Evolutionary conservation across 176 grass and related monocot genomes (phyloP), one percentile per base, ranked within the genome.

Genomic region (Eragrostis nindensis): DNA sequence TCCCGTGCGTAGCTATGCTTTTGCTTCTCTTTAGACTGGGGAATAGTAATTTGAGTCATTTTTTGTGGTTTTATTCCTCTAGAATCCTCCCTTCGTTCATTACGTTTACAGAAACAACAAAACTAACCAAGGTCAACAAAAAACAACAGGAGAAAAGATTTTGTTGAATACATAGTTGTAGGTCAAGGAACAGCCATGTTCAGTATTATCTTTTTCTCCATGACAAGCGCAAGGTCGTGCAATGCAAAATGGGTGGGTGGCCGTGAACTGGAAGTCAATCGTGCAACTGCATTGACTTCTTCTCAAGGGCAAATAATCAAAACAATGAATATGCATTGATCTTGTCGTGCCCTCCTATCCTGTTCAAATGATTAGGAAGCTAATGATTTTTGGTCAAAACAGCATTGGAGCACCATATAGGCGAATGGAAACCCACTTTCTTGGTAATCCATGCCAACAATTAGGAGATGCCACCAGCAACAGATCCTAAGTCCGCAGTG

Each of bases 191-290:
- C 3, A 59, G 55, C 21, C 21, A 24, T 11, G 7, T n/a, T 11
- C 24, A 0, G 12, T 50, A 18, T 27, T 40, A 6, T 68, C 42
- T 7, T 10, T 44, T 10, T 44, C 42, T 1, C 6, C 21, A 8
- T 10, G 56, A 62, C 24, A 30, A 32, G 75, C 17, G 32, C 75
- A 77, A 27, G 22, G 40, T 62, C 24, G 74, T 76, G 74, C 40
- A 46, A 46, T 76, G 74, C 55, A 61, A 22, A 62, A 76, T 44
- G 74, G 15, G 21, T 61, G 40, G 16, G 16, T 62, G 57, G 24
- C 21, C 5, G 4, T 29, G 57, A 32, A 9, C 42, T 18, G 2
- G 59, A 48, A 63, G 15, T 27, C 41, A 19, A 64, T 48, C 41
- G 8, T 63, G 42, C 42, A 13, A 25, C 0, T n/a, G 32, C 5